phyloP scores from a whole-genome alignment of 768 basidiomycete species.

The Tephrocybe sp. region DNA sequence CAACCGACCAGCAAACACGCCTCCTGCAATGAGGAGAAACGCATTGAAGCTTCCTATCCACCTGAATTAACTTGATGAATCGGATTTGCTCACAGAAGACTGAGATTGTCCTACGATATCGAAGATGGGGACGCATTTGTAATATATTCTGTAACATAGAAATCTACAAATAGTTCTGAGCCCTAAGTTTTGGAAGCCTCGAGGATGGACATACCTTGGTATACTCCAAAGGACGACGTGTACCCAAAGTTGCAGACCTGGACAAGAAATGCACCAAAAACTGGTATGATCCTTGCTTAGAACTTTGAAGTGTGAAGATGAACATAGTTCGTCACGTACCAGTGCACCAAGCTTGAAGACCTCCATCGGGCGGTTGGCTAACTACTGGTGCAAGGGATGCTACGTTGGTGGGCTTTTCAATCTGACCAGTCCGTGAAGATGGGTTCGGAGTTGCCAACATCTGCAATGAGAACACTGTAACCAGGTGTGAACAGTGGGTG shows the following conservation, averaged over 20 bases:
- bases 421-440: too few species aligned
- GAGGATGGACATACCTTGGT: conserved; percentile 32
- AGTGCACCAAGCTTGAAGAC: not conserved
- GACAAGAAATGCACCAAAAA: conserved; percentile 21
- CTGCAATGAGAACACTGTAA: too few species aligned
- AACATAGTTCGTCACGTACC: not conserved
- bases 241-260: conserved; percentile 40
- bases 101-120: conserved; percentile 33
- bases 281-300: not conserved
- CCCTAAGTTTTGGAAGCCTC: too few species aligned
- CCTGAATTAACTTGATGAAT: conserved; percentile 1
- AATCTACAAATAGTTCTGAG: conserved; percentile 27
- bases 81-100: not conserved
- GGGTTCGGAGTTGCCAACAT: too few species aligned
- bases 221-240: conserved; percentile 40
- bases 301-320: not conserved
- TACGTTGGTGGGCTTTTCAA: too few species aligned
- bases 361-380: not conserved
- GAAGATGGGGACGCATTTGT: conserved; percentile 34
- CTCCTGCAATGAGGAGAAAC: conserved; percentile 40
- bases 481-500: too few species aligned
- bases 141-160: conserved; percentile 36
- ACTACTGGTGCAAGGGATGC: too few species aligned
- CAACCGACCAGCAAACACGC: conserved; percentile 39
- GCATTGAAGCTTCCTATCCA: conserved; percentile 39